These are phyloP conservation scores for Diplogelasinospora grovesii DNA, from an alignment of 495 filamentous ascomycete species.

Conservation along the genomic window DNA sequence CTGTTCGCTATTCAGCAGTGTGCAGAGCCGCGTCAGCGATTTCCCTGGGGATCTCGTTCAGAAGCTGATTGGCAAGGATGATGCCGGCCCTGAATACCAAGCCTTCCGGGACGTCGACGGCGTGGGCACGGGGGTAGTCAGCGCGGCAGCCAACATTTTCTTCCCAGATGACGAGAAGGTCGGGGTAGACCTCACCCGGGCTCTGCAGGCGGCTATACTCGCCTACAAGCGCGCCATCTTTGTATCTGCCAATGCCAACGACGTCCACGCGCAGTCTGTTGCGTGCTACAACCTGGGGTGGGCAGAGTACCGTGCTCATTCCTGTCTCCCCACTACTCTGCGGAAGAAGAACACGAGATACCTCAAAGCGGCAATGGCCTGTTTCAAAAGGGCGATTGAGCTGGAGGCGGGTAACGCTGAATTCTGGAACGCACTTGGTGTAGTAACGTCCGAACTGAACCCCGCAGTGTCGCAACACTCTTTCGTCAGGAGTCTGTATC, in stretches of 20 bases:
- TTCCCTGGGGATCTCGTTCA: constrained; percentile 52
- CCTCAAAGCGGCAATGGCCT: constrained; percentile 75
- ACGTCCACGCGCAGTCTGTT: constrained; percentile 86
- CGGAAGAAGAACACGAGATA: constrained; percentile 53
- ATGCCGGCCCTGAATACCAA: constrained; percentile 50
- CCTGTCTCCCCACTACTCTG: constrained; percentile 44
- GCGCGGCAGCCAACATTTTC: constrained; percentile 32
- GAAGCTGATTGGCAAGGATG: constrained; percentile 47
- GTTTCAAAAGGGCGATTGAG: constrained; percentile 96
- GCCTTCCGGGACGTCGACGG: constrained; percentile 65
- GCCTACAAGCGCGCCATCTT: constrained; percentile 82
- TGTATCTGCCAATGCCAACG: constrained; percentile 56
- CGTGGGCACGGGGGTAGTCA: constrained; percentile 48
- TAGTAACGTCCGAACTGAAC: constrained; percentile 77
- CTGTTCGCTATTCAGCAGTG: constrained; percentile 70
- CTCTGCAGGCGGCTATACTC: constrained; percentile 64
- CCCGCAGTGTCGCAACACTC: constrained; percentile 88
- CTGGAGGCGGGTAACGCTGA: constrained; percentile 91
- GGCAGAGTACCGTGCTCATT: constrained; percentile 78
- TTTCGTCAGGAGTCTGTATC: constrained; percentile 81
- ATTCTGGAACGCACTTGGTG: constrained; percentile 95
- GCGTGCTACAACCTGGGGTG: constrained; percentile 96
- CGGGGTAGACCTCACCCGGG: constrained; percentile 41
- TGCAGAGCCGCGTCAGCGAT: constrained; percentile 55
- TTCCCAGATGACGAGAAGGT: constrained; percentile 41